Percentiles rank a stretch among this genome's conserved stretches.
These are phyloP conservation scores for Globisporangium viniferum DNA, from an alignment of 352 stramenopile species.

Conservation along the genomic window DNA sequence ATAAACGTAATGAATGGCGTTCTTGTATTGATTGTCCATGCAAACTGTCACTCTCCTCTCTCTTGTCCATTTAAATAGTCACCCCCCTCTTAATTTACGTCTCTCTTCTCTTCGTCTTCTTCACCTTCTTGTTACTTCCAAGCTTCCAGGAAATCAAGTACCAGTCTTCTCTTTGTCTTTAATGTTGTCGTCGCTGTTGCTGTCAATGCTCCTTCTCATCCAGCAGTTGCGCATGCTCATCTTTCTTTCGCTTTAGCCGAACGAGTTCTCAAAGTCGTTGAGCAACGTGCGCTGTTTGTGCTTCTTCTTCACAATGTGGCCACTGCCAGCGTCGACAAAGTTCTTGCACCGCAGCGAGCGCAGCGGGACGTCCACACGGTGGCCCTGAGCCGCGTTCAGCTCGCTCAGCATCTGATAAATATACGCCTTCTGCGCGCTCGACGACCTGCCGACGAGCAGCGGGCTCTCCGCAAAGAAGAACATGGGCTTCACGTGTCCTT, in stretches of 20 bases:
- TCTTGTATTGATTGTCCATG: background rate
- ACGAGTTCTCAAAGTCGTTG: conserved; percentile 32
- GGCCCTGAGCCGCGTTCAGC: conserved; percentile 47
- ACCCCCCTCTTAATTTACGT: conserved; percentile 5
- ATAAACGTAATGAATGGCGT: background rate
- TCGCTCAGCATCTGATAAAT: conserved; percentile 50
- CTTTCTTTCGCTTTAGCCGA: conserved; percentile 6
- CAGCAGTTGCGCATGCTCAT: background rate
- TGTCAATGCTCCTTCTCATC: background rate
- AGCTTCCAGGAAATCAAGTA: background rate
- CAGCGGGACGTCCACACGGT: conserved; percentile 53
- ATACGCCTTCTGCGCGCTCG: conserved; percentile 39
- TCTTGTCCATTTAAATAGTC: conserved; percentile 12
- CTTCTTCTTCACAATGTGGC: conserved; percentile 57
- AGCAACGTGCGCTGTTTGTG: conserved; percentile 23
- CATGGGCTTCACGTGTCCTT: conserved; percentile 19
- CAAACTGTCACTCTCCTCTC: background rate
- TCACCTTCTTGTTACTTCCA: background rate
- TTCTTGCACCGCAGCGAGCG: conserved; percentile 62
- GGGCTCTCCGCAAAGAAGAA: conserved; percentile 70
- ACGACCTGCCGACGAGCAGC: conserved; percentile 46
- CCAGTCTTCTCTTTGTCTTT: background rate
- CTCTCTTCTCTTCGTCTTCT: background rate
- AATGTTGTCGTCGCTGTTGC: background rate
- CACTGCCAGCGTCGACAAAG: conserved; percentile 52